These are phyloP conservation scores for Trichoderma gracile DNA, from an alignment of 2,329 filamentous ascomycete genomes.

Conservation along the genomic window DNA sequence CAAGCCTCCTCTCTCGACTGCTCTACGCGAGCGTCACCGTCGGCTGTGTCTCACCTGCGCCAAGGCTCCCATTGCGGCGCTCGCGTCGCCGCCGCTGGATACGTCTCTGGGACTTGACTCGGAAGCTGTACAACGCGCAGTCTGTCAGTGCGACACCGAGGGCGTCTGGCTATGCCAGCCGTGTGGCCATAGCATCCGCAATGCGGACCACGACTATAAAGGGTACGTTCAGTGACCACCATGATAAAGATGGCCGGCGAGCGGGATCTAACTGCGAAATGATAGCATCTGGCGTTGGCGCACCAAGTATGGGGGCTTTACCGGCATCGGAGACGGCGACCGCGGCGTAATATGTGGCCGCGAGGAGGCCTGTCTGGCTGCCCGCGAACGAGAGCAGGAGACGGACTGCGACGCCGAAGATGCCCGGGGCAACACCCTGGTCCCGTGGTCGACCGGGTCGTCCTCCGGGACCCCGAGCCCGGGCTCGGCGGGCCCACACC, in stretches of 20 bases:
- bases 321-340: slow-evolving; percentile 83
- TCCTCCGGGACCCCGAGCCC: slow-evolving; percentile 26
- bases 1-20: slow-evolving; percentile 70
- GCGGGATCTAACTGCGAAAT: not conserved
- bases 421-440: slow-evolving; percentile 49
- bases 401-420: slow-evolving; percentile 83
- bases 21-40: slow-evolving; percentile 74
- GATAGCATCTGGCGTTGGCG: slow-evolving; percentile 83
- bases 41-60: slow-evolving; percentile 77
- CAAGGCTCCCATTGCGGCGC: slow-evolving; percentile 64
- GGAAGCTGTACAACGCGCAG: slow-evolving; percentile 56
- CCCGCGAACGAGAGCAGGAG: slow-evolving; percentile 76
- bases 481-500: slow-evolving; percentile 18
- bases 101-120: slow-evolving; percentile 51
- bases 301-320: slow-evolving; percentile 78
- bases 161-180: slow-evolving; percentile 83
- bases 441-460: slow-evolving; percentile 29
- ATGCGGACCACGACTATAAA: slow-evolving; percentile 59
- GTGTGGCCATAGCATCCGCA: slow-evolving; percentile 72
- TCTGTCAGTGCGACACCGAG: slow-evolving; percentile 55
- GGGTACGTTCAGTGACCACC: slow-evolving; percentile 42
- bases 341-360: slow-evolving; percentile 86
- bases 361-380: slow-evolving; percentile 73
- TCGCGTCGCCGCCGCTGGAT: slow-evolving; percentile 49
- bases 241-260: not conserved